Evolutionary conservation across 2,329 filamentous ascomycete species (phyloP), one percentile per base, ranked within the genome.

Genomic region (Bipolaris sorokiniana): DNA sequence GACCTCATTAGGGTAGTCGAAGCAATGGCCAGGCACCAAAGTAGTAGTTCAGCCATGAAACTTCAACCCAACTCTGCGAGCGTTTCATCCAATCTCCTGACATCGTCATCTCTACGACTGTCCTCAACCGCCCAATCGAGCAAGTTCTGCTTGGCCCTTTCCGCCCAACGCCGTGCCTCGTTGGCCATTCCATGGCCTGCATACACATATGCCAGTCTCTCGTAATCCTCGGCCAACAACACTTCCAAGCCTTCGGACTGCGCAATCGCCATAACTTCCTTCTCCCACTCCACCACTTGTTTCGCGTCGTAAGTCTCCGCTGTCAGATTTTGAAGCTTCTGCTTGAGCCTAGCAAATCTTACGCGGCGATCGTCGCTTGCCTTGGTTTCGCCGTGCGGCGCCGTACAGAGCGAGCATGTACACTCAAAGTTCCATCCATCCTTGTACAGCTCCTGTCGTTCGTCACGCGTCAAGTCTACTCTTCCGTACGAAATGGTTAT

Each of bases 151-250:
- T 48, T 67, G 0, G 67, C 65, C 49, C 59, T 68, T 15, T 49
- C 47, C 1, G 65, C 67, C 65, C 65, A 70, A 26, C 33, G 18
- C 23, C 48, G 55, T 13, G 67, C 66, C 23, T 68, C 63, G 15
- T 48, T 36, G 11, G 47, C 16, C 52, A 58, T 58, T 9, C 62
- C 64, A 26, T 62, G 53, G 11, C 64, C 63, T 10, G 63, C 59
- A 54, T 70, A 65, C 20, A 68, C 65, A 51, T 70, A 70, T n/a
- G 66, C 66, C 56, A 70, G 46, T 44, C 67, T 63, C 51, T 70
- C 67, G 36, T 66, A 60, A 38, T 70, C 67, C 20, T 56, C 60
- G 9, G 66, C 65, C 7, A 68, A 44, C 51, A 70, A 31, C 22
- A 58, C 51, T 16, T 66, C 66, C 23, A 70, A 49, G 3, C 66